These are phyloP conservation scores for Chalara sp. DNA, from an alignment of 2,329 filamentous ascomycete species.

Conservation along the genomic window DNA sequence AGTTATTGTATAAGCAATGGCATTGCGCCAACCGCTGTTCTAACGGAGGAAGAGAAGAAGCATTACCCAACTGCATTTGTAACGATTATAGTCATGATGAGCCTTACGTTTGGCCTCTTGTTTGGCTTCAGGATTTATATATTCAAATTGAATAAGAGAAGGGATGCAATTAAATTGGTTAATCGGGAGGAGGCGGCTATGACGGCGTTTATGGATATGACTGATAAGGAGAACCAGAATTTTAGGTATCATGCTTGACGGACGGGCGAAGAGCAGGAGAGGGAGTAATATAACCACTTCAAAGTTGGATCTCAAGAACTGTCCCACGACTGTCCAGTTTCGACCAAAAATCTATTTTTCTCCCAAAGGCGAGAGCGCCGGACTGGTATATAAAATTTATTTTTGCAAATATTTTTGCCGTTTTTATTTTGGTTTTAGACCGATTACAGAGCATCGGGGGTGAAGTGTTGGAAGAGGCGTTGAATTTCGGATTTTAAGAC, in stretches of 20 bases:
- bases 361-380: too few relatives aligned
- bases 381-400: too few relatives aligned
- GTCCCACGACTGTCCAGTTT: too few relatives aligned
- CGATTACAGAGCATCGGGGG: too few relatives aligned
- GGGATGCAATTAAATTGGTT: not conserved
- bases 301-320: too few relatives aligned
- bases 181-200: not conserved
- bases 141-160: not conserved
- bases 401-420: too few relatives aligned
- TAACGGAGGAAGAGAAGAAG: not conserved
- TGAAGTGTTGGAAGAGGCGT: too few relatives aligned
- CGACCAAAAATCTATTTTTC: too few relatives aligned
- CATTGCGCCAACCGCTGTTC: conserved; percentile 29
- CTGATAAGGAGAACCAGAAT: not conserved
- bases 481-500: too few relatives aligned
- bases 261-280: too few relatives aligned
- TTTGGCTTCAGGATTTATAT: not conserved
- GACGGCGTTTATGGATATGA: not conserved
- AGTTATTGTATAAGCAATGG: conserved; percentile 33
- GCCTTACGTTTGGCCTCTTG: not conserved
- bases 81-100: not conserved
- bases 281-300: too few relatives aligned
- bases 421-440: too few relatives aligned
- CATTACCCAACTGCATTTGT: not conserved
- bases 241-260: not conserved